Evolutionary conservation across 345 rosid species (phyloP).

Genomic region (Abelmoschus esculentus): DNA sequence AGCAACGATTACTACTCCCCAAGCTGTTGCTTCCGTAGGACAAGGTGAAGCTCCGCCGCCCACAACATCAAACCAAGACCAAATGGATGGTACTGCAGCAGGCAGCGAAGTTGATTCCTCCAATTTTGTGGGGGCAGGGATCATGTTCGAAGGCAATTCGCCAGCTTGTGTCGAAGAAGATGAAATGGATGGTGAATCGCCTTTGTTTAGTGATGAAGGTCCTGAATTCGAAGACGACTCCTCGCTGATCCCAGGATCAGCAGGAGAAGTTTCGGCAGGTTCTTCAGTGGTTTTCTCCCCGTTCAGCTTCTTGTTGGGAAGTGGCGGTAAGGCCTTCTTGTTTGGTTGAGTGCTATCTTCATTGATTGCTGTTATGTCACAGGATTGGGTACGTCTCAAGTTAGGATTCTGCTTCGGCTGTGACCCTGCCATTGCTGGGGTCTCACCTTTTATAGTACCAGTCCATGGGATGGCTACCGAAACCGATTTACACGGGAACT

Average conservation of each 20-base stretch:
- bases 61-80: constrained; percentile 67
- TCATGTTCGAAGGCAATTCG: no score
- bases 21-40: constrained; percentile 53
- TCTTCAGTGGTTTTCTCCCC: constrained; percentile 45
- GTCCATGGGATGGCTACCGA: constrained; percentile 85
- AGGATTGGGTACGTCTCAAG: constrained; percentile 33
- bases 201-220: background rate
- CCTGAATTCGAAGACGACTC: constrained; percentile 44
- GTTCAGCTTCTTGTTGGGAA: constrained; percentile 47
- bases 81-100: constrained; percentile 20
- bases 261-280: constrained; percentile 17
- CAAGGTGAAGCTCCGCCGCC: constrained; percentile 25
- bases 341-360: constrained; percentile 29
- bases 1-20: constrained; percentile 92
- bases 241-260: constrained; percentile 42
- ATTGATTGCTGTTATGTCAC: constrained; percentile 34
- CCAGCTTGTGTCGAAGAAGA: background rate
- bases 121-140: constrained; percentile 14
- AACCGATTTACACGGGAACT: constrained; percentile 71
- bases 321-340: constrained; percentile 66
- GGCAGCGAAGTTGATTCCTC: constrained; percentile 38
- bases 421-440: constrained; percentile 30
- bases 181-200: constrained; percentile 7
- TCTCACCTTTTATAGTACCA: constrained; percentile 66
- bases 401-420: constrained; percentile 35